These are phyloP conservation scores for Nemania serpens DNA, from an alignment of 2,329 filamentous ascomycete species.

Conservation along the genomic window DNA sequence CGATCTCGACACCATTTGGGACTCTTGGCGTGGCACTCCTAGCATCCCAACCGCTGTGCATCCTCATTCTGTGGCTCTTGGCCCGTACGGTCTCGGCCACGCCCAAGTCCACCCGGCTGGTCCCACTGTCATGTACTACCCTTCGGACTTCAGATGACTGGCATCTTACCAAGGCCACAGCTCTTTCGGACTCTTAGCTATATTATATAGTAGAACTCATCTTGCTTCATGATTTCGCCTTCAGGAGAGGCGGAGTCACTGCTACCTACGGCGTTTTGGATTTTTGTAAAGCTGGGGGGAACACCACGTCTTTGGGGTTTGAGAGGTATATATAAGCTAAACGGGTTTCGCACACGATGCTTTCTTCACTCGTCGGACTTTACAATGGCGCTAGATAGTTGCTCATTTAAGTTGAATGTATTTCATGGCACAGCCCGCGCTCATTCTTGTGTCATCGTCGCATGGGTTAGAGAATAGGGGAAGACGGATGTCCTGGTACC, in stretches of 20 bases:
- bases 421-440: too few relatives aligned
- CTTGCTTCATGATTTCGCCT: neutral
- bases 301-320: neutral
- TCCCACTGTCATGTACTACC: slow-evolving; percentile 29
- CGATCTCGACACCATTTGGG: slow-evolving; percentile 28
- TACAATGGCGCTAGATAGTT: too few relatives aligned
- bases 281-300: neutral
- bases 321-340: slow-evolving; percentile 3
- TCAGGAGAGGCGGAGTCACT: neutral
- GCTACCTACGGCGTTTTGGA: neutral
- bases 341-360: neutral
- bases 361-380: neutral
- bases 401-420: too few relatives aligned
- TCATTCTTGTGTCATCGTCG: too few relatives aligned
- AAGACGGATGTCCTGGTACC: too few relatives aligned
- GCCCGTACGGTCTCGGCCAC: slow-evolving; percentile 16
- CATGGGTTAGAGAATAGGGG: too few relatives aligned
- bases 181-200: neutral
- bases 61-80: slow-evolving; percentile 5
- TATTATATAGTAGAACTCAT: slow-evolving; percentile 9
- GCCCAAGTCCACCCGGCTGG: slow-evolving; percentile 21
- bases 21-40: slow-evolving; percentile 18
- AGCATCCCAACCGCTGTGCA: slow-evolving; percentile 8
- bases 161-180: neutral
- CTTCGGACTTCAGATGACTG: slow-evolving; percentile 27